A percentile compares a stretch with the other conserved stretches of the same genome.
Evolutionary conservation across 2,329 filamentous ascomycete genomes (phyloP).

Genomic region (Arthrobotrys sphaeroides): DNA sequence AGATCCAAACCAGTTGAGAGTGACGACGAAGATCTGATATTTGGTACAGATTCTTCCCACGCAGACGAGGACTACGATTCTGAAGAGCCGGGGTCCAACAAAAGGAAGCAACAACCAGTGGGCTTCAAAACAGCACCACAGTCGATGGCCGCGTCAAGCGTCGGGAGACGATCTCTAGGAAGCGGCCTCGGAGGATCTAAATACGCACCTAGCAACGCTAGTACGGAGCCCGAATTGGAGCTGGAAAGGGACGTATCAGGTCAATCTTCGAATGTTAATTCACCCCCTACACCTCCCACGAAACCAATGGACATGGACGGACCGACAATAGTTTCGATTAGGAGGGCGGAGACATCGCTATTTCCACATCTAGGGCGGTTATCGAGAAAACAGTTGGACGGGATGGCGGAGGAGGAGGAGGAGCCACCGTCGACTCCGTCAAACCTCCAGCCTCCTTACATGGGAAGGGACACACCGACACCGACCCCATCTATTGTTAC

Average conservation of each 20-base stretch:
- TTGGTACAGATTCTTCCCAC: constrained; percentile 49
- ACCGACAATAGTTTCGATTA: constrained; percentile 43
- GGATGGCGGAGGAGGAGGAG: constrained; percentile 46
- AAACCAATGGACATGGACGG: constrained; percentile 35
- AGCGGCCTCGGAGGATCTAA: constrained; percentile 39
- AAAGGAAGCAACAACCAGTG: constrained; percentile 6
- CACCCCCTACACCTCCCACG: constrained; percentile 38
- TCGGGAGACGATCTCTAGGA: constrained; percentile 33
- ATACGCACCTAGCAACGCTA: constrained; percentile 44
- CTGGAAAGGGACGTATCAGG: constrained; percentile 36
- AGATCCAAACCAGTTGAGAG: constrained; percentile 21
- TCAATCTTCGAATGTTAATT: constrained; percentile 37
- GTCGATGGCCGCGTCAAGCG: constrained; percentile 52
- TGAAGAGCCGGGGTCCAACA: constrained; percentile 18
- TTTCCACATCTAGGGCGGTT: constrained; percentile 45
- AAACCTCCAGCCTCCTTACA: constrained; percentile 30
- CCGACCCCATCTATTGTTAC: constrained; percentile 49
- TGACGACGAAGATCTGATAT: constrained; percentile 50
- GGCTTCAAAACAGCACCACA: constrained; percentile 47
- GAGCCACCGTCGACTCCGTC: constrained; percentile 44
- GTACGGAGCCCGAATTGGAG: constrained; percentile 43
- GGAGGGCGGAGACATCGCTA: constrained; percentile 51
- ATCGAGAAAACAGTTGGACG: constrained; percentile 31
- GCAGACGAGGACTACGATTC: constrained; percentile 52
- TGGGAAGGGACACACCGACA: constrained; percentile 42